A percentile compares a stretch with the other conserved stretches of the same genome.
Evolutionary conservation across 164 flowering plant species (phyloP).

Genomic region (Taxillus chinensis): DNA sequence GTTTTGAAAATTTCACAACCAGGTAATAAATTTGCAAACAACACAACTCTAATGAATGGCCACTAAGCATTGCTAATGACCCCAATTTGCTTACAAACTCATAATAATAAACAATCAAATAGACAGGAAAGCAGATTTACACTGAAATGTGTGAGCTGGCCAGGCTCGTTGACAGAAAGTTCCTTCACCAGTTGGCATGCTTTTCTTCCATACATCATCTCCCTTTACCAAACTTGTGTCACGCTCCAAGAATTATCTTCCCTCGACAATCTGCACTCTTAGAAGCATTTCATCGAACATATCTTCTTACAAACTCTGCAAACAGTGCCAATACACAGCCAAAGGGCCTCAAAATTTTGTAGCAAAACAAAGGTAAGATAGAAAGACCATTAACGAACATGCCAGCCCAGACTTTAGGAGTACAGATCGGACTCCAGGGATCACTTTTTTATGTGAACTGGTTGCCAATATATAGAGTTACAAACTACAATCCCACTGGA

Average conservation of each 20-base stretch:
- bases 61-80: no score
- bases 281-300: not conserved
- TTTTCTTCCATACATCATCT: slow-evolving; percentile 57
- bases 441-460: no score
- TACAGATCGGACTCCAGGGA: no score
- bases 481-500: no score
- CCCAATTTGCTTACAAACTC: no score
- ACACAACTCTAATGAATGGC: not conserved
- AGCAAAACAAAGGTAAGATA: no score
- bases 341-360: no score
- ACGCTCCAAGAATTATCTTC: not conserved
- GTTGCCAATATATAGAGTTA: no score
- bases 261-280: not conserved
- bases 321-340: no score
- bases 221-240: not conserved
- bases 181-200: slow-evolving; percentile 69
- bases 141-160: slow-evolving; percentile 63
- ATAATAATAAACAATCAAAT: not conserved
- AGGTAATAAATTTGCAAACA: not conserved
- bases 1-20: not conserved
- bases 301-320: no score
- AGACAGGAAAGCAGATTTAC: slow-evolving; percentile 25
- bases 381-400: no score
- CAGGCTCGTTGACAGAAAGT: slow-evolving; percentile 47
- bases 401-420: no score